Evolutionary conservation across 129 eudicot species (phyloP).

Genomic region (Saposhnikovia divaricata): DNA sequence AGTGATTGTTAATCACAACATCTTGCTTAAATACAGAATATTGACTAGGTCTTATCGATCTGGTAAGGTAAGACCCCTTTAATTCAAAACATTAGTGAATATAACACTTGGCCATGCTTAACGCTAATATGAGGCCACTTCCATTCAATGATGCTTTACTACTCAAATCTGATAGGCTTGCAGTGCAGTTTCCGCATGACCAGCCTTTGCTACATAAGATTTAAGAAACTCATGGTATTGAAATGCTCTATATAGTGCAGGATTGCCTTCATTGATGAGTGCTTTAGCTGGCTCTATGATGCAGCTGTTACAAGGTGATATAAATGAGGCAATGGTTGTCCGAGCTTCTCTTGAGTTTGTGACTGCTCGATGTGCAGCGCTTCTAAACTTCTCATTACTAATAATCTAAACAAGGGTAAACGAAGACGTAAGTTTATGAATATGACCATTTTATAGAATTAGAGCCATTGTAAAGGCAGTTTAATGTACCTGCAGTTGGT

Average conservation of each 20-base stretch:
- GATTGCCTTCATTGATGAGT: conserved; percentile 22
- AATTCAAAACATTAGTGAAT: too few species aligned
- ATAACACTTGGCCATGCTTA: neutral
- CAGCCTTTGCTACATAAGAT: neutral
- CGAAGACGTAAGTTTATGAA: neutral
- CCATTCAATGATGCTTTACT: neutral
- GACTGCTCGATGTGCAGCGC: conserved; percentile 12
- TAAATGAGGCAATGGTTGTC: neutral
- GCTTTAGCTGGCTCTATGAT: conserved; percentile 36
- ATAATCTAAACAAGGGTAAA: conserved; percentile 1
- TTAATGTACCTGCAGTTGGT: conserved; percentile 10
- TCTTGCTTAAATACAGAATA: too few species aligned
- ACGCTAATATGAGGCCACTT: neutral
- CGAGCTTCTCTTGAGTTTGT: conserved; percentile 12
- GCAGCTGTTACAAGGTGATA: conserved; percentile 16
- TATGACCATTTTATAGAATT: neutral
- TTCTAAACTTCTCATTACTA: conserved; percentile 6
- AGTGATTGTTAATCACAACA: too few species aligned
- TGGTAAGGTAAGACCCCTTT: too few species aligned
- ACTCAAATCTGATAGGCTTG: neutral
- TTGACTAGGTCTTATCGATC: too few species aligned
- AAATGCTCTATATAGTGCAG: conserved; percentile 17
- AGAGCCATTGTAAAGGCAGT: neutral
- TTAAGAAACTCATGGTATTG: conserved; percentile 24
- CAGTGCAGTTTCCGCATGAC: neutral